Base-by-base conservation (phyloP, 495 filamentous ascomycete genomes). In the Penicillium silybi region DNA sequence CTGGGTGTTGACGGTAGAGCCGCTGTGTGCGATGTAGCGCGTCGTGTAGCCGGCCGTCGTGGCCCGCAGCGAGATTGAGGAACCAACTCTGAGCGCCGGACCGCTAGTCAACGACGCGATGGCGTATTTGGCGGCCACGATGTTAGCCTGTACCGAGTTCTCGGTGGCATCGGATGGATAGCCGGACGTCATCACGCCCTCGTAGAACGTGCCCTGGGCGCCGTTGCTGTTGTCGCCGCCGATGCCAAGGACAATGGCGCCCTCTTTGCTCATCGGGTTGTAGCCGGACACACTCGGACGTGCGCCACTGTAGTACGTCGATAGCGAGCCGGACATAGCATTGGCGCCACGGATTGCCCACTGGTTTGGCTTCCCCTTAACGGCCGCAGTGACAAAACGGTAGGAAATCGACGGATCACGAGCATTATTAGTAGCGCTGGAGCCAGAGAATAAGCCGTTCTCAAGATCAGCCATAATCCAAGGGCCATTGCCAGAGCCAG, bases 381-480 rank as follows among this genome's bases (percentile, higher is more conserved):
- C 48, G n/a, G 65, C 54, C 0, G 80, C 63, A 23, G 72, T 81
- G 53, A 81, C 44, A 55, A 84, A 84, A 0, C 80, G 75, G 52
- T 62, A 71, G 18, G 67, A 66, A 45, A 80, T 61, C 0, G 78
- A 73, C 27, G 76, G 73, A 52, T 82, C 74, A 9, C 42, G 68
- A 3, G 67, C 16, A 53, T 82, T 84, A 38, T 68, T 46, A 2
- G 35, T 49, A 19, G 66, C 17, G 56, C 57, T 74, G 1, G 10
- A 5, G 17, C 78, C 79, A 16, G 80, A 81, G 72, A 82, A 83
- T 40, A 83, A 58, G 18, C 73, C 73, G 50, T 82, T 82, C 68
- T 84, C 80, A 1, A 84, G 70, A 73, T 84, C 80, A 23, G 77
- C 80, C 80, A 82, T 82, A 55, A 84, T 43, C 80, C 80, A 84